Base-by-base conservation (phyloP, 768 basidiomycete genomes). In the Harrya chromipes region DNA sequence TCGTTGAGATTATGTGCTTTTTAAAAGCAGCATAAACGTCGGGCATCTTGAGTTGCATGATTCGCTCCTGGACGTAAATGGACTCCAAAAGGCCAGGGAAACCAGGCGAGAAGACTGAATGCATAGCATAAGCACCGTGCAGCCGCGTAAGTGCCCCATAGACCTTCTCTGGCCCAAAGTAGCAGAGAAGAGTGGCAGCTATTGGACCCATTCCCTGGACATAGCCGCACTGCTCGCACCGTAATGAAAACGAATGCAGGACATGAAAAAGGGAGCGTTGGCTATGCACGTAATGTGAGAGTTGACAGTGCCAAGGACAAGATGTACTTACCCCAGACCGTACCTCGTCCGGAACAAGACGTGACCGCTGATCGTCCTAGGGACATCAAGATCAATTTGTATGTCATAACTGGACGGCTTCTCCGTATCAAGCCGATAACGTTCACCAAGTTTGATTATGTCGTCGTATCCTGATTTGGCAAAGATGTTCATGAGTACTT, bases 171-270 rank as follows among this genome's bases (percentile, higher is more conserved):
- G 97, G 92, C 55, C 87, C 85, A 65, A 93, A 87, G 67, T 98
- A 98, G 70, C 89, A 94, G 12, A 97, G 79, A 19, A 99, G 77
- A 2, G 94, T 97, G 1, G 94, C 90, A 0, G 95, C 92, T 49
- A 99, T 90, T 6, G 95, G 90, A 2, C 97, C 94, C 97, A 99
- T 99, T 52, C 97, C 97, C 71, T 99, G 97, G 35, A 94, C 94
- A 65, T 99, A 99, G 14, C 95, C 95, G 54, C 97, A 98, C 11
- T 79, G 74, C 16, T 74, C 67, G 69, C 95, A 97, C n/a, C 76
- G 74, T 17, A 94, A 75, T 2, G 93, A 94, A 65, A 97, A 94
- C 43, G 82, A 82, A 67, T 98, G 97, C 23, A 98, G 77, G 49
- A 97, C 92, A 64, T 92, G 93, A 70, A 98, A 98, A 11, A 99